Evolutionary conservation across 1,284 basidiomycete genomes (phyloP).

Genomic region (Trichosporon asahii): DNA sequence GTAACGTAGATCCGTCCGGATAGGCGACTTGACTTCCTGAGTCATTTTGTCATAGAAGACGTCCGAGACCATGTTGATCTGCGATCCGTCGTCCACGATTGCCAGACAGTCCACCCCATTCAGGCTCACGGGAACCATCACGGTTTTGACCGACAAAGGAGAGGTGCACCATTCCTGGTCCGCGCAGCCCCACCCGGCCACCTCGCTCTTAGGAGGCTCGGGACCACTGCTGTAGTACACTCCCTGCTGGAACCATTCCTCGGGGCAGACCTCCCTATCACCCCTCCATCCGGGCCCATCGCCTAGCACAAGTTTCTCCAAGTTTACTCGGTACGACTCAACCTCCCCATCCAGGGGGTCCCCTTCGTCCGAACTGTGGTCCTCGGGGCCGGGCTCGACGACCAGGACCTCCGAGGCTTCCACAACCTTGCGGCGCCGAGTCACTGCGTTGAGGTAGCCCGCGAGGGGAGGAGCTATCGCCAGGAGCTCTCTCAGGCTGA

Average conservation of each 20-base stretch:
- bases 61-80: conserved; percentile 11
- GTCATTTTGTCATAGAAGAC: background rate
- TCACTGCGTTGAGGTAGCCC: no score
- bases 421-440: no score
- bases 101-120: background rate
- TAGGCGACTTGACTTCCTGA: background rate
- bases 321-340: no score
- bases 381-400: no score
- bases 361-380: no score
- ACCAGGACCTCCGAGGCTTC: no score
- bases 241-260: background rate
- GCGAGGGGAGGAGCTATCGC: no score
- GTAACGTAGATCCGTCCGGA: background rate
- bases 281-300: background rate
- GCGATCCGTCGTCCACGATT: conserved; percentile 12
- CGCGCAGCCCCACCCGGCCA: background rate
- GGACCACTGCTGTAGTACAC: background rate
- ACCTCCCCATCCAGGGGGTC: background rate
- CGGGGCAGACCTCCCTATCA: background rate
- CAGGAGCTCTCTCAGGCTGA: no score
- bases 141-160: conserved; percentile 6
- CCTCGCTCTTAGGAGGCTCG: background rate
- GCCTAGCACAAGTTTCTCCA: background rate
- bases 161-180: background rate
- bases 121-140: background rate